Evolutionary conservation across 139 green algal species (phyloP), one percentile per base, ranked within the genome.

Genomic region (Chlorella sorokiniana): DNA sequence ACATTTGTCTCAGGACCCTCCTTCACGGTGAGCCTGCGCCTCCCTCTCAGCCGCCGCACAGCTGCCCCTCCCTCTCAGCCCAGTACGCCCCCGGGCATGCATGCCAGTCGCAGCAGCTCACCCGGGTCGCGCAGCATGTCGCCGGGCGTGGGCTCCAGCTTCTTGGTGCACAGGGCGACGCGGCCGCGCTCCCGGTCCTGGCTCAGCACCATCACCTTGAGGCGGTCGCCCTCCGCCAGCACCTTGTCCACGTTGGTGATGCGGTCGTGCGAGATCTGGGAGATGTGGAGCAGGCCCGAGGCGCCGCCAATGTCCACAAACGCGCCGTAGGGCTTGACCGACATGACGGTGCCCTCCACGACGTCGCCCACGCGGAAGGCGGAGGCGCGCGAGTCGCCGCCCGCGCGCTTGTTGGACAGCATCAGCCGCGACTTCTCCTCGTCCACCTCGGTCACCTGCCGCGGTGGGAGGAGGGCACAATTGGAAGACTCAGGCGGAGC

Each of bases 141-240:
- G 44, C 96, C 96, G 10, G 96, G 95, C 35, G 90, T 94, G 27
- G 93, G 92, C 93, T 99, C 97, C 73, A 99, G 92, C 92, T 99
- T 99, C 90, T 98, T 98, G 29, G 97, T 99, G 77, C 91, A 96
- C 67, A 99, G 88, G 42, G 92, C 94, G 44, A 99, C 84, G 52
- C 97, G 92, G 64, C 94, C 91, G 8, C 91, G 88, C 38, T 98
- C 92, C 23, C 82, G 84, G 87, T 99, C 97, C 71, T 96, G 89
- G 84, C 83, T 94, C 82, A 99, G 88, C 59, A 99, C 91, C 94
- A 99, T 97, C 14, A 96, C 96, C 95, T 99, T 99, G 78, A 99
- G 86, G 84, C 93, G 89, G 88, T 99, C 95, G 35, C 96, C 96
- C 69, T 93, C 88, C 27, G 51, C 82, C 38, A 98, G 81, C 40